Conservation (phyloP, 768 basidiomycete species). For the Suillus fuscotomentosus region DNA sequence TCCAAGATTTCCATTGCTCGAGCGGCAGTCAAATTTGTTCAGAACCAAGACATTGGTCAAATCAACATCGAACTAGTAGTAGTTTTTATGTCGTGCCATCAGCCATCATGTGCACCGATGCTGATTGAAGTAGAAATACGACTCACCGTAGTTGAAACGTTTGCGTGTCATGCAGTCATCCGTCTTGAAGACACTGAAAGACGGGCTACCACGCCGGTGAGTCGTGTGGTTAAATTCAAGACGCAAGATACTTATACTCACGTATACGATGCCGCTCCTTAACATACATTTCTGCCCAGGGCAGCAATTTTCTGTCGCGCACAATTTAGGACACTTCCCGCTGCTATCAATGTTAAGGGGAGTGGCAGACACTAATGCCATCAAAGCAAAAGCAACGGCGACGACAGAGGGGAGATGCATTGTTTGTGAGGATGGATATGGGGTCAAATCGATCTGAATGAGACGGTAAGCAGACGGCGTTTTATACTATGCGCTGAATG, state of each 20-base stretch:
- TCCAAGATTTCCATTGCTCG: not conserved
- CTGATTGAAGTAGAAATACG: not conserved
- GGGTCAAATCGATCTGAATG: not conserved
- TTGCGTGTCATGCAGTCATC: too few relatives aligned
- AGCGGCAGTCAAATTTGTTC: not conserved
- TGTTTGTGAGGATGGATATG: not conserved
- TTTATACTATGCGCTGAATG: not conserved
- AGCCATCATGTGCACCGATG: not conserved
- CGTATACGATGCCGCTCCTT: not conserved
- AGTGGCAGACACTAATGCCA: not conserved
- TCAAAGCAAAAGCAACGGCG: not conserved
- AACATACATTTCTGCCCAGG: not conserved
- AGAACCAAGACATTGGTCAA: not conserved
- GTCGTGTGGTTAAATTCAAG: not conserved
- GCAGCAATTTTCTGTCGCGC: not conserved
- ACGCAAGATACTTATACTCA: not conserved
- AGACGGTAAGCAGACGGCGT: not conserved
- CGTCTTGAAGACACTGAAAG: not conserved
- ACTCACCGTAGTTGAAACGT: not conserved
- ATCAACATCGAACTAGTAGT: not conserved
- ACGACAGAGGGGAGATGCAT: not conserved
- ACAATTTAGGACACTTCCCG: not conserved
- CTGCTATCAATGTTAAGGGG: not conserved
- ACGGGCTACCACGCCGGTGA: not conserved
- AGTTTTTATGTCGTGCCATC: not conserved